Percentiles rank a stretch among this genome's conserved stretches.
These are phyloP conservation scores for Hibiscus syriacus DNA, from an alignment of 345 rosid species.

Conservation along the genomic window DNA sequence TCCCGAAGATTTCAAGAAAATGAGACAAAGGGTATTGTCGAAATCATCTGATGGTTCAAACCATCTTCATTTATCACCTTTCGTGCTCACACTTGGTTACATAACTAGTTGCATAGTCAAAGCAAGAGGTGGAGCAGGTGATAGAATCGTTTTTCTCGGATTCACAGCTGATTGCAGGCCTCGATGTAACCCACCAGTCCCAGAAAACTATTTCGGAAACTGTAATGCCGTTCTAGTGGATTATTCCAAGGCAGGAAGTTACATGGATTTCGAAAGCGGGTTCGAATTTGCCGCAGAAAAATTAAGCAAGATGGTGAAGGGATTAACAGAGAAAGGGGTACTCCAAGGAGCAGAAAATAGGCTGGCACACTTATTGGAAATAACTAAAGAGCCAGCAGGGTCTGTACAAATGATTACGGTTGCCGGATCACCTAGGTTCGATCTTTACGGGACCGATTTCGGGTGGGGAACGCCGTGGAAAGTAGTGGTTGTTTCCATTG, in stretches of 20 bases:
- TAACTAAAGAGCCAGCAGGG: too few species aligned
- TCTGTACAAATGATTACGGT: too few species aligned
- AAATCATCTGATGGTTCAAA: not conserved
- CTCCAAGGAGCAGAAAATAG: too few species aligned
- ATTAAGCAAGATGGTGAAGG: not conserved
- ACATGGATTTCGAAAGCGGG: not conserved
- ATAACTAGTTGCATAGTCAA: constrained; percentile 11
- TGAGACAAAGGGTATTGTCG: constrained; percentile 13
- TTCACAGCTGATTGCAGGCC: constrained; percentile 23
- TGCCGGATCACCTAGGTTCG: too few species aligned
- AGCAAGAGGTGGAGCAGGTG: constrained; percentile 11
- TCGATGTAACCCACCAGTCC: constrained; percentile 17
- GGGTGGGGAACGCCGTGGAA: too few species aligned
- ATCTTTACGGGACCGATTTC: too few species aligned
- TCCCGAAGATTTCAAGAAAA: constrained; percentile 14
- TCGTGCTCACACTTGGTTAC: constrained; percentile 19
- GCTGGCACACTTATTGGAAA: too few species aligned
- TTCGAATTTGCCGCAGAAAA: not conserved
- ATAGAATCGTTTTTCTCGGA: not conserved
- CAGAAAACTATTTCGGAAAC: constrained; percentile 27
- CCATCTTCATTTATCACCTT: constrained; percentile 23
- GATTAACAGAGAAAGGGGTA: not conserved
- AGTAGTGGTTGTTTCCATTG: too few species aligned
- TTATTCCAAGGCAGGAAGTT: not conserved
- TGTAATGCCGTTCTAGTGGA: not conserved